These are phyloP conservation scores for Glarea lozoyensis DNA, from an alignment of 495 filamentous ascomycete species.

Conservation along the genomic window DNA sequence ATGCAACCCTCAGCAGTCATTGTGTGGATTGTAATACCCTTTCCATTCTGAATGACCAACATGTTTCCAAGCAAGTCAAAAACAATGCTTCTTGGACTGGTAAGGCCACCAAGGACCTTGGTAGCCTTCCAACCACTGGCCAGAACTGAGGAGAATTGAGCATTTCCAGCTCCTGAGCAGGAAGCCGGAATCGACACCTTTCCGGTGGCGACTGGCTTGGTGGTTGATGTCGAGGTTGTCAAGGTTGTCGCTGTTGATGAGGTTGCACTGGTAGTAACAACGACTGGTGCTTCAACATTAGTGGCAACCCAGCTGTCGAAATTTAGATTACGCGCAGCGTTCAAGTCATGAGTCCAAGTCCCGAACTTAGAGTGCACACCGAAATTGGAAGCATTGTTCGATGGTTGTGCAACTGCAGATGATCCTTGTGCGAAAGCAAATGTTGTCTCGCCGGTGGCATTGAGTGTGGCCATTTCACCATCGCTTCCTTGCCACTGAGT, in stretches of 20 bases:
- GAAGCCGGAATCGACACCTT: not conserved
- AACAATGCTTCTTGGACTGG: constrained; percentile 45
- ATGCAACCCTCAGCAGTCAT: constrained; percentile 29
- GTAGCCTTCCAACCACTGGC: constrained; percentile 46
- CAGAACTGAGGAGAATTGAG: constrained; percentile 28
- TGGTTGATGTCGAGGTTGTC: not conserved
- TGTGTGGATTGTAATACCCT: constrained; percentile 36
- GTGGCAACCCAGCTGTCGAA: constrained; percentile 5
- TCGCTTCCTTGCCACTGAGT: constrained; percentile 12
- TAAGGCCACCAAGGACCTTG: constrained; percentile 45
- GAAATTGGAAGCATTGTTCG: constrained; percentile 9
- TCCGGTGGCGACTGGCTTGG: not conserved
- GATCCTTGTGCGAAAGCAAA: constrained; percentile 11
- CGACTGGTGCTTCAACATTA: constrained; percentile 1
- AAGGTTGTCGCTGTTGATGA: not conserved
- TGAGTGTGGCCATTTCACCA: not conserved
- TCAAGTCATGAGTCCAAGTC: constrained; percentile 10
- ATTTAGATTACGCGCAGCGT: constrained; percentile 5
- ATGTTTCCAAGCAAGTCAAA: constrained; percentile 51
- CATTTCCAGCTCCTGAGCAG: not conserved
- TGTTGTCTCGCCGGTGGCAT: constrained; percentile 4
- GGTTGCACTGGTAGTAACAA: not conserved
- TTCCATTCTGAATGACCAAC: constrained; percentile 38
- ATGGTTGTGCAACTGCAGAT: not conserved
- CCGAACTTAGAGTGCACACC: constrained; percentile 6